phyloP scores from a whole-genome alignment of 495 filamentous ascomycete species.

The Pseudomonodictys pantanalensis region DNA sequence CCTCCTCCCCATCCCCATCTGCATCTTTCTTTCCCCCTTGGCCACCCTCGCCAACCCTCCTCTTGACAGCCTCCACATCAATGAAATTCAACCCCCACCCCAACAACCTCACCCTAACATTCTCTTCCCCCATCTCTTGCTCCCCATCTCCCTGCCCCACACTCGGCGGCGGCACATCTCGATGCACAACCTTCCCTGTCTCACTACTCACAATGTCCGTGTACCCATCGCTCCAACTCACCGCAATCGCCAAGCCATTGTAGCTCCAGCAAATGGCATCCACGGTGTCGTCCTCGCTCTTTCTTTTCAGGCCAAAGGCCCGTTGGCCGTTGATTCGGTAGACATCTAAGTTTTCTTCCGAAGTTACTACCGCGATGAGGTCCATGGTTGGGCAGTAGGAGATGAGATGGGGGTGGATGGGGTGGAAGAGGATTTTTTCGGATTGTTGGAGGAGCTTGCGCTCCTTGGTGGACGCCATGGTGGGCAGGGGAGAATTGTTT shows the following conservation, averaged over 20 bases:
- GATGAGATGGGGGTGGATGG: conserved; percentile 56
- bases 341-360: conserved; percentile 59
- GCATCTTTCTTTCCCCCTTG: too few species aligned
- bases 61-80: conserved; percentile 50
- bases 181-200: conserved; percentile 71
- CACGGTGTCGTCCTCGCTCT: conserved; percentile 48
- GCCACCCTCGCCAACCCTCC: conserved; percentile 46
- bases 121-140: background rate
- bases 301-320: conserved; percentile 59
- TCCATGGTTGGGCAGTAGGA: conserved; percentile 82
- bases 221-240: conserved; percentile 69
- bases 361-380: conserved; percentile 68
- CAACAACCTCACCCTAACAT: conserved; percentile 56
- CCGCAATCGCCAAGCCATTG: conserved; percentile 75
- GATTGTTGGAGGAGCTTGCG: conserved; percentile 38
- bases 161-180: conserved; percentile 11
- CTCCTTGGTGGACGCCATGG: conserved; percentile 18
- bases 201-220: conserved; percentile 71
- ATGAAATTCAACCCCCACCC: conserved; percentile 72
- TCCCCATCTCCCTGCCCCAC: background rate
- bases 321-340: conserved; percentile 67
- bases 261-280: conserved; percentile 69
- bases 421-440: conserved; percentile 56
- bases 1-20: background rate
- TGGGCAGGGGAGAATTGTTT: background rate